These are phyloP conservation scores for Prinsepia uniflora DNA, from an alignment of 306 rosid species.

Conservation along the genomic window DNA sequence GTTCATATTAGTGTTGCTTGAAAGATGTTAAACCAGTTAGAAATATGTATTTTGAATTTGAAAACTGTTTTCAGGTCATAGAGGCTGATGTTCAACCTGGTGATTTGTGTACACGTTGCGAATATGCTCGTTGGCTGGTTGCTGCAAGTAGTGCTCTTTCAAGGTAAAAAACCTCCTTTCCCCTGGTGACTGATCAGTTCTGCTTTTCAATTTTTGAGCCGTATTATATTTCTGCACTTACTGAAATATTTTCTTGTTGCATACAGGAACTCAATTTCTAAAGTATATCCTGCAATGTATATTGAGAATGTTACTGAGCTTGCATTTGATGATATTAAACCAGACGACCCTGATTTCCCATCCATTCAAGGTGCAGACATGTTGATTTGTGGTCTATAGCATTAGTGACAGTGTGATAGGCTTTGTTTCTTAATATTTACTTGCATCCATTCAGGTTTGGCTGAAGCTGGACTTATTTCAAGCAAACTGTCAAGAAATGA, in stretches of 20 bases:
- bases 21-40: background rate
- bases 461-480: slow-evolving; percentile 95
- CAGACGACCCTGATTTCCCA: slow-evolving; percentile 87
- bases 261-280: slow-evolving; percentile 69
- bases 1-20: slow-evolving; percentile 2
- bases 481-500: slow-evolving; percentile 89
- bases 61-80: slow-evolving; percentile 56
- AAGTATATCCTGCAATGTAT: slow-evolving; percentile 97
- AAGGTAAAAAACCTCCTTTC: slow-evolving; percentile 49
- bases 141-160: slow-evolving; percentile 89
- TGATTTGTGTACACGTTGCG: slow-evolving; percentile 91
- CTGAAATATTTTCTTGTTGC: slow-evolving; percentile 22
- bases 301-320: slow-evolving; percentile 84
- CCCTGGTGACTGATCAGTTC: slow-evolving; percentile 9
- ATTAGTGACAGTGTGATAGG: background rate
- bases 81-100: slow-evolving; percentile 84
- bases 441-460: slow-evolving; percentile 66
- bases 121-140: slow-evolving; percentile 96
- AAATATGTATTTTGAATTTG: background rate
- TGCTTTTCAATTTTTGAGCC: slow-evolving; percentile 8
- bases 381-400: slow-evolving; percentile 1
- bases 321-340: slow-evolving; percentile 88
- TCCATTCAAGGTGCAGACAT: slow-evolving; percentile 79
- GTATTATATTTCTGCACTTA: slow-evolving; percentile 13
- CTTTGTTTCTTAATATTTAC: slow-evolving; percentile 6